Base-by-base conservation (phyloP, 1,139 yeast genomes). In the Wickerhamomyces sp. region DNA sequence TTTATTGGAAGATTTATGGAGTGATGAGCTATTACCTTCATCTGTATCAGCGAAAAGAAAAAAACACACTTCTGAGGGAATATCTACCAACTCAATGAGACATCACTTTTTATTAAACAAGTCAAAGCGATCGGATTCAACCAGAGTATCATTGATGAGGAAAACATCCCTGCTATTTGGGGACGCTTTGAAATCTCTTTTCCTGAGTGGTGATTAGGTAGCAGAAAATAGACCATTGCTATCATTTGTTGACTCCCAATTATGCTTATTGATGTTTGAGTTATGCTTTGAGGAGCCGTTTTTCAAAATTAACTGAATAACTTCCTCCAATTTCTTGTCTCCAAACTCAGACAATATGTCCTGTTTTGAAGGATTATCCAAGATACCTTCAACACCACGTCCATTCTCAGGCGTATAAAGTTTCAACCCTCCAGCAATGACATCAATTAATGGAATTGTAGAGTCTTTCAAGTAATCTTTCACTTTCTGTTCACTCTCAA, bases 331-430 rank as follows among this genome's bases (percentile, higher is more conserved):
- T 42, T 66, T 67, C 41, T 67, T 58, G 14, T 73, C 69, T 36
- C 87, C 89, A 55, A 86, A 85, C 56, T 84, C 89, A 51, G 75
- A 76, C 44, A 71, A 74, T 51, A 86, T 66, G 53, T 80, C 82
- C 27, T 69, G 65, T 47, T 78, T 73, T 23, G 90, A 80, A 3
- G 91, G 94, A 58, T 78, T 81, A 49, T 84, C 89, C 37, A 83
- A 65, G 10, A 75, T 72, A 44, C 93, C 93, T 55, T 79, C 85
- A 4, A 77, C 68, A 35, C 94, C 95, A 34, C 63, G 65, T 44
- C 85, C 84, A 43, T 71, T 71, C 53, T 76, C 73, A 50, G 76
- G 75, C 30, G 75, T 71, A 61, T 74, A 86, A 15, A 86, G 73
- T 59, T 82, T 77, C 68, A 77, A 84, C n/a, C 76, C 71, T 1